Percentiles rank a stretch among this genome's conserved stretches.
Evolutionary conservation across 2,329 filamentous ascomycete genomes (phyloP).

Genomic region (Fusarium tjaetaba): DNA sequence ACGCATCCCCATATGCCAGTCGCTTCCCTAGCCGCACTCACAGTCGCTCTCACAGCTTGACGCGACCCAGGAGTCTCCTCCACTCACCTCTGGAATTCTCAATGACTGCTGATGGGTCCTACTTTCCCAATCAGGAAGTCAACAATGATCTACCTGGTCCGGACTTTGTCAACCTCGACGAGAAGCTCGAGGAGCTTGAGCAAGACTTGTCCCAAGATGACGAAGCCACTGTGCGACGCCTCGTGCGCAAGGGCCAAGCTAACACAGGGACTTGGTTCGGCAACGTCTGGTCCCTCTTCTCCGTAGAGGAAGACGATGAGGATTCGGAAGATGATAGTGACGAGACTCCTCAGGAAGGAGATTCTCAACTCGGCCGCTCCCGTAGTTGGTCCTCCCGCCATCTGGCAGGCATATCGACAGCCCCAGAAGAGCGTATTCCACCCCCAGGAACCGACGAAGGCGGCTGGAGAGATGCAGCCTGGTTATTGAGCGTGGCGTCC

Average conservation of each 20-base stretch:
- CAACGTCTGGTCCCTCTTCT: conserved; percentile 69
- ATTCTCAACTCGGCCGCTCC: conserved; percentile 43
- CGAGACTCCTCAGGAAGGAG: conserved; percentile 43
- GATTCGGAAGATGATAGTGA: conserved; percentile 56
- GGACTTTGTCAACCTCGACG: conserved; percentile 71
- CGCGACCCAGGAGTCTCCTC: conserved; percentile 51
- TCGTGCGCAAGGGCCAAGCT: conserved; percentile 63
- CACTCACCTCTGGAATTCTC: conserved; percentile 57
- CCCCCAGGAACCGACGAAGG: conserved; percentile 64
- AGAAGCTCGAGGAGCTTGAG: conserved; percentile 65
- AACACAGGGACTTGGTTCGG: conserved; percentile 69
- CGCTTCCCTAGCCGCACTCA: conserved; percentile 58
- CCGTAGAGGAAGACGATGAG: conserved; percentile 69
- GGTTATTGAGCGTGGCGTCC: conserved; percentile 72
- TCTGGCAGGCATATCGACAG: conserved; percentile 53
- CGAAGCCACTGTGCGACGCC: conserved; percentile 66
- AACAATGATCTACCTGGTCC: conserved; percentile 59
- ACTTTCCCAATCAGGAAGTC: conserved; percentile 36
- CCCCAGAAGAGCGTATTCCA: conserved; percentile 59
- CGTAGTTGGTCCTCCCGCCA: conserved; percentile 49
- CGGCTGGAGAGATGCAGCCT: conserved; percentile 74
- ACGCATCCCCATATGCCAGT: conserved; percentile 53
- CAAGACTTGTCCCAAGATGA: conserved; percentile 63
- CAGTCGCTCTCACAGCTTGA: conserved; percentile 50
- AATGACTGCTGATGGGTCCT: conserved; percentile 39